phyloP scores from a whole-genome alignment of 768 basidiomycete genomes.

The Tulasnella sp. region DNA sequence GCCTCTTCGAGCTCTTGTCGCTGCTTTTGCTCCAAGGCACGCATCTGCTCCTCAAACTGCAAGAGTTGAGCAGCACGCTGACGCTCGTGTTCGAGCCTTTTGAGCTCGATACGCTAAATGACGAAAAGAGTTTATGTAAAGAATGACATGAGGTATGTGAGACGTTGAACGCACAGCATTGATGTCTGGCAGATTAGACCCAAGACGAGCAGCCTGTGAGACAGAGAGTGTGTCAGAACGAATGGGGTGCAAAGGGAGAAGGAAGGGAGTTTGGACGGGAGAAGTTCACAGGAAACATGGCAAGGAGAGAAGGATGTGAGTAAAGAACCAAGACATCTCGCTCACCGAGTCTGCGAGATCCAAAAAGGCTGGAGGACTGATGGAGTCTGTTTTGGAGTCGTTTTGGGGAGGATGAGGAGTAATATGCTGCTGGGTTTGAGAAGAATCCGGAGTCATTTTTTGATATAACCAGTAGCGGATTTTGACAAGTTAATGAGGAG shows the following conservation, averaged over 20 bases:
- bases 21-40: slow-evolving; percentile 81
- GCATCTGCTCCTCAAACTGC: slow-evolving; percentile 95
- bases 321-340: slow-evolving; percentile 18
- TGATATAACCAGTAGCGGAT: too few species aligned
- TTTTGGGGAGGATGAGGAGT: too few species aligned
- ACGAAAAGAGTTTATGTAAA: slow-evolving; percentile 11
- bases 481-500: too few species aligned
- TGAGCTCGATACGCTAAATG: slow-evolving; percentile 69
- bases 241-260: slow-evolving; percentile 11
- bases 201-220: slow-evolving; percentile 61
- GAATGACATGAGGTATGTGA: slow-evolving; percentile 14
- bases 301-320: slow-evolving; percentile 13
- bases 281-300: slow-evolving; percentile 16
- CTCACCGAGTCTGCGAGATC: slow-evolving; percentile 87
- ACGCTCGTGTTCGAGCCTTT: slow-evolving; percentile 78
- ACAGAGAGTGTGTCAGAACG: neutral
- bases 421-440: too few species aligned
- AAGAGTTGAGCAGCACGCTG: slow-evolving; percentile 77
- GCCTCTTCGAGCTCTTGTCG: slow-evolving; percentile 51
- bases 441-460: too few species aligned
- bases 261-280: slow-evolving; percentile 20
- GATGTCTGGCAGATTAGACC: slow-evolving; percentile 76
- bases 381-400: slow-evolving; percentile 8
- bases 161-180: slow-evolving; percentile 49
- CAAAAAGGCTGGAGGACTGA: slow-evolving; percentile 78